Base-by-base conservation (phyloP, 805 yeast genomes). In the Cyberlindnera veronae region DNA sequence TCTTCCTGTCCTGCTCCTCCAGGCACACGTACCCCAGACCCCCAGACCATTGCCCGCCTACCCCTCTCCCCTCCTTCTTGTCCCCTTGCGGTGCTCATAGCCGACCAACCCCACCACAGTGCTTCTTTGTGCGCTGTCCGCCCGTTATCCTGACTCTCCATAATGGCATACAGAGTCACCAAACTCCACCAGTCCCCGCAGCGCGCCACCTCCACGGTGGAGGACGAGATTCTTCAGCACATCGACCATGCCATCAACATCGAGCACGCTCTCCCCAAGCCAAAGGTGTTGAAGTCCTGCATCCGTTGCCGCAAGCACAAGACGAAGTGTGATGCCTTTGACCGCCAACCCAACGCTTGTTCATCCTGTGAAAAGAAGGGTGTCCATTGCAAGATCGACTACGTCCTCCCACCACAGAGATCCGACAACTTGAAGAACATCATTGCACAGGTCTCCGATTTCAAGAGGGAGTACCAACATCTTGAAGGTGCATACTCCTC, bases 301-400 rank as follows among this genome's bases (percentile, higher is more conserved):
- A 67, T 73, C 5, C 64, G 83, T 23, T 81, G 88, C 57, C 67
- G 87, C 26, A 75, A 74, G 51, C 82, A 79, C 50, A 81, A 81
- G 56, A 79, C 81, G 14, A 77, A 72, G 51, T 81, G 88, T 58
- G 81, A 81, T 53, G 81, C 81, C 11, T 47, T 61, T 12, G 53
- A 54, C 18, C 72, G 76, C 13, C 59, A 66, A 26, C 86, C 87
- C 4, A 54, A 60, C 18, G 74, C 84, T 0, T 81, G 88, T 51
- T 57, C 79, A 3, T 68, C 74, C 22, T 81, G 88, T 55, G 48
- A 63, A 5, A 76, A 71, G 54, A 68, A 72, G 43, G 74, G 75
- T 14, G 50, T 74, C 16, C 60, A 62, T 20, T 81, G 88, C 53
- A 68, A 69, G 32, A 62, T 79, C 32, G 85, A 79, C 47, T 64